Evolutionary conservation across 345 rosid genomes (phyloP), one percentile per base, ranked within the genome.

Genomic region (Litchi chinensis): DNA sequence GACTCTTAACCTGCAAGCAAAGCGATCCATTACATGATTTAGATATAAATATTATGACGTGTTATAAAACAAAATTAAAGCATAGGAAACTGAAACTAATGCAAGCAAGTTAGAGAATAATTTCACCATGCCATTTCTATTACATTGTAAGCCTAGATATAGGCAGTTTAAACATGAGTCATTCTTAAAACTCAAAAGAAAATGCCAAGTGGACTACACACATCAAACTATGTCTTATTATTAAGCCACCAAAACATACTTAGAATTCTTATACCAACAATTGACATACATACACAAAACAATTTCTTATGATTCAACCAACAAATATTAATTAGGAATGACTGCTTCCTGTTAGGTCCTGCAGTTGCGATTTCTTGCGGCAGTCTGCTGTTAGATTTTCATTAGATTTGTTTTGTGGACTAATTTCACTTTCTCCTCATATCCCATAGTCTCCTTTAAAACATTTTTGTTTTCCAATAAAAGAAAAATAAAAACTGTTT

Each of bases 1-100:
- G 87, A 78, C 79, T 83, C 77, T 81, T 82, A 73, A 76, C 81
- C 96, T 92, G 90, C 89, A 88, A 79, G 68, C 70, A 54, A 80
- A 83, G 79, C 16, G 24, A 39, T n/a, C 59, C 72, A 83, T 76
- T 86, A 74, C 67, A 74, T 81, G 84, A 77, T 79, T 82, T 78
- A 67, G 80, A 83, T 68, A 71, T 26, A 77, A 79, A 85, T 78
- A 74, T 43, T 60, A 18, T 13, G 32, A 57, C 21, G 74, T 48
- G 3, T 24, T 65, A 32, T 40, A 65, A 32, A n/a, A 26, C 6
- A 15, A 39, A 32, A 44, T 8, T 24, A 56, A 46, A 21, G 18
- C 16, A 60, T 60, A 60, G 65, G 1, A 21, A 60, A 57, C 63
- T n/a, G 7, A 19, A 18, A n/a, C 65, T 18, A 54, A 24, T 8